Percentiles rank a stretch among this genome's conserved stretches.
These are phyloP conservation scores for Lactifluus echinatus DNA, from an alignment of 768 basidiomycete species.

Conservation along the genomic window DNA sequence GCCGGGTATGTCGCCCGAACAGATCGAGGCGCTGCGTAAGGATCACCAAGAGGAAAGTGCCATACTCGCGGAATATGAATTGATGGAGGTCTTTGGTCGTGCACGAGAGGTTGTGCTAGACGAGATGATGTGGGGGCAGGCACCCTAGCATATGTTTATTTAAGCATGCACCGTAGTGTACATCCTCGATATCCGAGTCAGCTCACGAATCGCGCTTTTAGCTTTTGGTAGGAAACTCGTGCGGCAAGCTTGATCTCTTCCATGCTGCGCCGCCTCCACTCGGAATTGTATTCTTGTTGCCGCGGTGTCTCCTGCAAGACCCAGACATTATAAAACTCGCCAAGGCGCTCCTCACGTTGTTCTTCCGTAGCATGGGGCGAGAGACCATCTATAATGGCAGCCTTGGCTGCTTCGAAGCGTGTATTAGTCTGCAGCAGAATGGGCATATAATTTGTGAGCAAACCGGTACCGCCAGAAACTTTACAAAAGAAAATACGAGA, in stretches of 20 bases:
- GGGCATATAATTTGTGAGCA: neutral
- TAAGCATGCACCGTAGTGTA: neutral
- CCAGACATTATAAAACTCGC: slow-evolving; percentile 70
- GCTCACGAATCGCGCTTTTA: slow-evolving; percentile 23
- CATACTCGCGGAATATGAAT: slow-evolving; percentile 41
- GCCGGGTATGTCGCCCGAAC: slow-evolving; percentile 62
- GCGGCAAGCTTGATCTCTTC: slow-evolving; percentile 48
- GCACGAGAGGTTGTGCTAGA: slow-evolving; percentile 54
- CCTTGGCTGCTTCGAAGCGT: slow-evolving; percentile 68
- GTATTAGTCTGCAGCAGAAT: slow-evolving; percentile 55
- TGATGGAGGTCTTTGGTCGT: slow-evolving; percentile 55
- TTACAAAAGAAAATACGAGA: neutral
- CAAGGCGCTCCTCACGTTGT: slow-evolving; percentile 60
- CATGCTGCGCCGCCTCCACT: slow-evolving; percentile 60
- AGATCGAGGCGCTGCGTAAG: slow-evolving; percentile 45
- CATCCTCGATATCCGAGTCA: slow-evolving; percentile 8
- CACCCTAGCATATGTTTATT: neutral
- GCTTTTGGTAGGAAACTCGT: slow-evolving; percentile 39
- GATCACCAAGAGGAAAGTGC: slow-evolving; percentile 61
- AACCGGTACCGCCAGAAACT: neutral
- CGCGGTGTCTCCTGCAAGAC: slow-evolving; percentile 54
- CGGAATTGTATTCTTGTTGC: slow-evolving; percentile 50
- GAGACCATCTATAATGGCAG: slow-evolving; percentile 46
- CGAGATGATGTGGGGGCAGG: slow-evolving; percentile 34
- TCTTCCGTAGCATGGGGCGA: slow-evolving; percentile 41